Base-by-base conservation (phyloP, 2,329 filamentous ascomycete species). In the Curvularia hawaiiensis region DNA sequence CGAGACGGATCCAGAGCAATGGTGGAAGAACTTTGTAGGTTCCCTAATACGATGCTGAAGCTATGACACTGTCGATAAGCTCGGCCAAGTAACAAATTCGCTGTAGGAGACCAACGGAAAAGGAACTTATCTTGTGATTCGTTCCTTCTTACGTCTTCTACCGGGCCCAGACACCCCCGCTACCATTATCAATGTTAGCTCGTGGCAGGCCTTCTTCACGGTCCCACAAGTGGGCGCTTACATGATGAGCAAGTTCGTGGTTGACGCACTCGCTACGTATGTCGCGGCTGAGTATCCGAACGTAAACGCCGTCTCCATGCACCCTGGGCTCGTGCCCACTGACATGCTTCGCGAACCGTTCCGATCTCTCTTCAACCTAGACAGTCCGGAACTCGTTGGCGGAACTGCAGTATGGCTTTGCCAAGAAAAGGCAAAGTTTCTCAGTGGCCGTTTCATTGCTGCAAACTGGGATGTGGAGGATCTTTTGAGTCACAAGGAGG, bases 381-480 rank as follows among this genome's bases (percentile, higher is more conserved):
- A 75, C 28, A 71, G 62, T 1, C 67, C 67, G 1, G 67, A 68
- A 41, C 58, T 76, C 6, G 64, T 69, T 14, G 73, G 69, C 16
- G 72, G 69, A 11, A 50, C 64, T 8, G 65, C 50, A 0, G 65
- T 74, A 1, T 75, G 68, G 69, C 48, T 73, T 0, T 47, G 60
- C 22, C 63, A 56, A 2, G 62, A 66, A 24, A 59, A 73, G 55
- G 71, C 66, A 1, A 55, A 39, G 14, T 75, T 70, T 30, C 40
- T 74, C 12, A 72, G 62, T 50, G 72, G 71, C 3, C 57, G 63
- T 28, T 70, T 69, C 46, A 51, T 75, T 2, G 52, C 54, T 43
- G 58, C 60, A 1, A 70, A 74, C 35, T 75, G 71, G 73, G 60
- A 61, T 52, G 66, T 76, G 4, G 71, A 76, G 28, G 70, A 74